Evolutionary conservation across 306 rosid species (phyloP).

Genomic region (Senna siamea): DNA sequence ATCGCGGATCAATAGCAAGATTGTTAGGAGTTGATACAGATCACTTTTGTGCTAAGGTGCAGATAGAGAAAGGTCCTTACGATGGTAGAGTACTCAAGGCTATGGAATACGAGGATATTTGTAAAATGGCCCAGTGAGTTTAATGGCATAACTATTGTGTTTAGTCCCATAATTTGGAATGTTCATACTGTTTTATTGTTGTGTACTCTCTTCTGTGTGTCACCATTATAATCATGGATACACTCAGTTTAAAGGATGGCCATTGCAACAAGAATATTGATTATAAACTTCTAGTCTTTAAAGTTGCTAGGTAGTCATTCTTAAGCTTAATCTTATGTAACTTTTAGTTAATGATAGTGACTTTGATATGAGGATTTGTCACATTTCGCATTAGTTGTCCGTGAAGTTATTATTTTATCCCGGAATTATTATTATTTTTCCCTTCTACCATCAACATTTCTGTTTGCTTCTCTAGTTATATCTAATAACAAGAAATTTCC

Average conservation of each 20-base stretch:
- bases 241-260: neutral
- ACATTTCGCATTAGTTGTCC: too few relatives aligned
- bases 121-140: constrained; percentile 57
- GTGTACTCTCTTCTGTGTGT: constrained; percentile 6
- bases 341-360: too few relatives aligned
- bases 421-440: too few relatives aligned
- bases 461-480: too few relatives aligned
- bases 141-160: neutral
- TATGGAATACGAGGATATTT: constrained; percentile 81
- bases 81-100: constrained; percentile 89
- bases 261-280: neutral
- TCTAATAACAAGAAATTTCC: too few relatives aligned
- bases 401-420: too few relatives aligned
- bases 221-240: neutral
- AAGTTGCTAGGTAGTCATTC: too few relatives aligned
- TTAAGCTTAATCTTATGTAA: too few relatives aligned
- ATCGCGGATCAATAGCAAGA: constrained; percentile 75
- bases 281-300: neutral
- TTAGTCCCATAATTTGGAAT: neutral
- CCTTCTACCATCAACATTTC: too few relatives aligned
- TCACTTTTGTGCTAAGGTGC: constrained; percentile 79
- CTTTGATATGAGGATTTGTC: too few relatives aligned
- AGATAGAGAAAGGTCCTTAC: constrained; percentile 86
- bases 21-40: constrained; percentile 71
- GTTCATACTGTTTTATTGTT: neutral